Evolutionary conservation across 305 asterid genomes (phyloP).

Genomic region (Caryopteris hybrid): DNA sequence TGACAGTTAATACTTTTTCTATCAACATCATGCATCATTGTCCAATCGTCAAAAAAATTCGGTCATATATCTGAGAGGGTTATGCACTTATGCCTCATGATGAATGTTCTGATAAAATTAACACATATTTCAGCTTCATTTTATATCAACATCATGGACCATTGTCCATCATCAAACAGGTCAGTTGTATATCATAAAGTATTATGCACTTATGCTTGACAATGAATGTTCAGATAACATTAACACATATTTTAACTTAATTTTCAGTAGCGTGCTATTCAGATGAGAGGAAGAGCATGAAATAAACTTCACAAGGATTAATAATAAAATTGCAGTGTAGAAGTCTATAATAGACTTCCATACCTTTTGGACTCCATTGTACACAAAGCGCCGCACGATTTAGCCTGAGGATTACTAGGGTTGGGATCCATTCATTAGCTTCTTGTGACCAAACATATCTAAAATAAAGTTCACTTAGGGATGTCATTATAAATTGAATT

Average conservation of each 20-base stretch:
- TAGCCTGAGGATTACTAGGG: slow-evolving; percentile 95
- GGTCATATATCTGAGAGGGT: too few species aligned
- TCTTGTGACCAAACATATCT: slow-evolving; percentile 97
- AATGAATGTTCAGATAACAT: neutral
- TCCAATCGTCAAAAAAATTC: neutral
- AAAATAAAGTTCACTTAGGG: slow-evolving; percentile 10
- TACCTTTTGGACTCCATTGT: slow-evolving; percentile 99
- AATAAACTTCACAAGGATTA: neutral
- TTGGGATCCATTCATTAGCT: slow-evolving; percentile 82
- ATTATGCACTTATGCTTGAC: neutral
- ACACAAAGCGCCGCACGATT: slow-evolving; percentile 99
- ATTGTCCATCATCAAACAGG: neutral
- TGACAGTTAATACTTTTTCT: neutral
- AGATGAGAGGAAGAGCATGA: neutral
- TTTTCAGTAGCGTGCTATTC: neutral
- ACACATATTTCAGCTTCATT: too few species aligned
- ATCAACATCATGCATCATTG: slow-evolving; percentile 6
- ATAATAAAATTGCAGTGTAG: neutral
- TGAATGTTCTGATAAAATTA: too few species aligned
- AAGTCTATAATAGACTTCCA: slow-evolving; percentile 8
- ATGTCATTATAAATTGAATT: slow-evolving; percentile 6
- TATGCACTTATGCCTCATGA: too few species aligned
- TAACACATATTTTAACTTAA: neutral
- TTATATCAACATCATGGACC: slow-evolving; percentile 8
- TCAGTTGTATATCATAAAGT: neutral